Conservation (phyloP, 2,329 filamentous ascomycete genomes). For the Ophiognomonia clavigignenti-juglandacearum region DNA sequence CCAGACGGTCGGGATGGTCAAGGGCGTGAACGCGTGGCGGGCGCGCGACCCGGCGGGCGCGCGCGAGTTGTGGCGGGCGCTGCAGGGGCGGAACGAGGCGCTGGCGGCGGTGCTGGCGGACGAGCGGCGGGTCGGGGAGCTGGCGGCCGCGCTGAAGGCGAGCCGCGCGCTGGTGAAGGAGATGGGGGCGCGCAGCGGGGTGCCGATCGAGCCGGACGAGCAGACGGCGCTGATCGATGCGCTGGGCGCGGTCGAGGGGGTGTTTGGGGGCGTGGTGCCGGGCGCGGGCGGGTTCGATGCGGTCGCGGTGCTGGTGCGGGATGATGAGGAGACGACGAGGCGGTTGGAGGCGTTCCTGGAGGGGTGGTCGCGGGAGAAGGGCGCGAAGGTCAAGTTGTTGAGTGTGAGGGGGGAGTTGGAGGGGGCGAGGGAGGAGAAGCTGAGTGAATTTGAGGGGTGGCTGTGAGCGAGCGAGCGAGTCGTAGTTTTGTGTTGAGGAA, state of each 20-base stretch:
- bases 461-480: constrained; percentile 19
- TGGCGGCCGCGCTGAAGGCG: constrained; percentile 41
- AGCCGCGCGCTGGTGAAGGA: constrained; percentile 62
- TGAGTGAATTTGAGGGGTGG: constrained; percentile 41
- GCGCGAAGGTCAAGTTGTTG: constrained; percentile 62
- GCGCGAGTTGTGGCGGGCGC: constrained; percentile 63
- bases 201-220: constrained; percentile 82
- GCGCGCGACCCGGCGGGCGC: constrained; percentile 59
- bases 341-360: constrained; percentile 58
- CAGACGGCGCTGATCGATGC: constrained; percentile 84
- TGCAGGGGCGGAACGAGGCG: constrained; percentile 70
- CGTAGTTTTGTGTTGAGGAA: no score
- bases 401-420: constrained; percentile 69
- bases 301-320: constrained; percentile 71
- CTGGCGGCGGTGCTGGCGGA: constrained; percentile 64
- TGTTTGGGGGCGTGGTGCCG: constrained; percentile 87
- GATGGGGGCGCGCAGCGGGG: constrained; percentile 69
- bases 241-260: constrained; percentile 65
- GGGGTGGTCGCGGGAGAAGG: constrained; percentile 58
- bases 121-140: constrained; percentile 36
- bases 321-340: constrained; percentile 60
- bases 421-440: constrained; percentile 48
- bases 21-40: constrained; percentile 81
- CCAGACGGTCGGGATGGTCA: constrained; percentile 93
- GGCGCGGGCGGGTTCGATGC: constrained; percentile 94